Conservation (phyloP, 2,329 filamentous ascomycete species). For the Fusarium incarnatum region DNA sequence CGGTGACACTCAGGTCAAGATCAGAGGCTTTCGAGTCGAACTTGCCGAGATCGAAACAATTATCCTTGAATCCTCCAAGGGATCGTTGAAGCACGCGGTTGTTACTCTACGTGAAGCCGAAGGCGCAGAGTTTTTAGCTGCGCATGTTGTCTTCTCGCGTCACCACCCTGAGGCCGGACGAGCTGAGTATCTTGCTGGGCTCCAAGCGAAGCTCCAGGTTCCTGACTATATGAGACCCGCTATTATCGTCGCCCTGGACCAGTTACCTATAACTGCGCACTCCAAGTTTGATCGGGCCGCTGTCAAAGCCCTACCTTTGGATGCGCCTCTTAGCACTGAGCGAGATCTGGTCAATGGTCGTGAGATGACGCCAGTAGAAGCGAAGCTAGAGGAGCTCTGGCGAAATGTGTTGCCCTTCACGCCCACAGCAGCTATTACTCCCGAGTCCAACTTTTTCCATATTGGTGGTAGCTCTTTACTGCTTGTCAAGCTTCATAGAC, state of each 20-base stretch:
- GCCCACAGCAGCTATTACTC: not conserved
- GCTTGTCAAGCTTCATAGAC: not conserved
- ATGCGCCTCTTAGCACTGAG: not conserved
- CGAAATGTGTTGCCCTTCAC: not conserved
- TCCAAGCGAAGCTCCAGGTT: not conserved
- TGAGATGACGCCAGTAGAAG: not conserved
- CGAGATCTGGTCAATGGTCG: not conserved
- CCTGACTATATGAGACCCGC: not conserved
- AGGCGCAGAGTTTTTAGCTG: not conserved
- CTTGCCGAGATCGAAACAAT: conserved; percentile 52
- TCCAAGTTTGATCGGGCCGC: not conserved
- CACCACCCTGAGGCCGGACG: not conserved
- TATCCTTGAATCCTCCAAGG: not conserved
- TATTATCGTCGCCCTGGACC: not conserved
- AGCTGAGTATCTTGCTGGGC: not conserved
- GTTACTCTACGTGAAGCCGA: not conserved
- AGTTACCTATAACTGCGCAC: not conserved
- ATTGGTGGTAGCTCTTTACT: not conserved
- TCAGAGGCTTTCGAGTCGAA: conserved; percentile 60
- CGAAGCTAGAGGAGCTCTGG: not conserved
- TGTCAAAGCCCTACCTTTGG: not conserved
- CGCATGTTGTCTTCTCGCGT: not conserved
- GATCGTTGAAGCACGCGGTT: not conserved
- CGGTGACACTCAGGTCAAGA: conserved; percentile 60
- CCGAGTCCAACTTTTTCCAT: not conserved